These are phyloP conservation scores for Pythium aristosporum DNA, from an alignment of 352 stramenopile species.

Conservation along the genomic window DNA sequence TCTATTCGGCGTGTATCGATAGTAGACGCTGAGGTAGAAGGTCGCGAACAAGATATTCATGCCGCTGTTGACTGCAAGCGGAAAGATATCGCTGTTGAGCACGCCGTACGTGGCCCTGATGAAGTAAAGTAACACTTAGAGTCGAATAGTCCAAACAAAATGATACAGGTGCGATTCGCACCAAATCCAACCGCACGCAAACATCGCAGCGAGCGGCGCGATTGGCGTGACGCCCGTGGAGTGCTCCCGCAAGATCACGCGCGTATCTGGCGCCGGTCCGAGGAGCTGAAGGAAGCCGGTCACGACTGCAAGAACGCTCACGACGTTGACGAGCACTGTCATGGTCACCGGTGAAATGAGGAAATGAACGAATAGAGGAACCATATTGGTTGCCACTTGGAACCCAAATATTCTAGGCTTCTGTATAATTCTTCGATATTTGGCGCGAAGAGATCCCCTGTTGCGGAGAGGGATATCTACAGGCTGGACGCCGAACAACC, in stretches of 20 bases:
- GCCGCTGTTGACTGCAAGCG: slow-evolving; percentile 39
- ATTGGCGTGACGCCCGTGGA: slow-evolving; percentile 40
- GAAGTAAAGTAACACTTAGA: neutral
- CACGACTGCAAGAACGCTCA: slow-evolving; percentile 31
- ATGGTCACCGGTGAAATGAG: neutral
- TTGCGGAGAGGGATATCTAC: no score
- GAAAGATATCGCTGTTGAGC: slow-evolving; percentile 43
- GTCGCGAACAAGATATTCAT: slow-evolving; percentile 36
- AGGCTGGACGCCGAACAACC: no score
- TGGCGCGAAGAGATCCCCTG: no score
- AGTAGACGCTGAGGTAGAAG: slow-evolving; percentile 50
- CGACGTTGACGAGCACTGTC: slow-evolving; percentile 14
- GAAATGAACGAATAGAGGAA: neutral
- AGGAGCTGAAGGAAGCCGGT: slow-evolving; percentile 35
- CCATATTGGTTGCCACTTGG: neutral
- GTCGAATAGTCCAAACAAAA: neutral
- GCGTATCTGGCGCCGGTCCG: slow-evolving; percentile 36
- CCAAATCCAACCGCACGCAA: slow-evolving; percentile 29
- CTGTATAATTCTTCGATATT: no score
- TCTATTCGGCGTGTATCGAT: slow-evolving; percentile 37
- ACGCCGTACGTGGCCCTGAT: slow-evolving; percentile 41
- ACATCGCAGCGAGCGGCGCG: slow-evolving; percentile 40
- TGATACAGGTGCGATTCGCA: neutral
- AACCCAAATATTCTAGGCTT: no score
- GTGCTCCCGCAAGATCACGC: slow-evolving; percentile 31